Conservation (phyloP, 352 stramenopile species). For the Phytophthora agathidicida region DNA sequence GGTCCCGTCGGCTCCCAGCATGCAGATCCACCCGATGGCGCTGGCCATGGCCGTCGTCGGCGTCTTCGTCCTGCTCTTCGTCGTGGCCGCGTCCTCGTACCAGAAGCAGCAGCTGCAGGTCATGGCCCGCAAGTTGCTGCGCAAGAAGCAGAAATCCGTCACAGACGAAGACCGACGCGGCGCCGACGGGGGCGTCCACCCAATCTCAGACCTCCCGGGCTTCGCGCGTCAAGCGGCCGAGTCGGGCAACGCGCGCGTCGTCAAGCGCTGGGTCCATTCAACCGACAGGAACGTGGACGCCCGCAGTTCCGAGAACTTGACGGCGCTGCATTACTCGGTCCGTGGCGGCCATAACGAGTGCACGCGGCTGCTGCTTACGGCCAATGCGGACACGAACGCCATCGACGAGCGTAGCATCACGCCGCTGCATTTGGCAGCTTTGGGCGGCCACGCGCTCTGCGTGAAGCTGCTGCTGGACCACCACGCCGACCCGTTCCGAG, state of each 20-base stretch:
- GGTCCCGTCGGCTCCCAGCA: conserved; percentile 8
- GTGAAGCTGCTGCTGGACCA: conserved; percentile 84
- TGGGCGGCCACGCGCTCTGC: conserved; percentile 76
- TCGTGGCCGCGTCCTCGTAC: conserved; percentile 77
- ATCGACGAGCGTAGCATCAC: conserved; percentile 77
- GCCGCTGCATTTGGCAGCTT: conserved; percentile 71
- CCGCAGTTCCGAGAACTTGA: conserved; percentile 78
- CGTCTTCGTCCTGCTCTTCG: conserved; percentile 64
- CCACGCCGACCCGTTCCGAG: conserved; percentile 80
- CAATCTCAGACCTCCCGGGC: conserved; percentile 52
- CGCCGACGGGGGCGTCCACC: conserved; percentile 22
- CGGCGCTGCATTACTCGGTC: conserved; percentile 78
- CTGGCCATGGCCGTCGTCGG: conserved; percentile 65
- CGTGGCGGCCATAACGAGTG: conserved; percentile 84
- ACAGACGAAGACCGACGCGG: conserved; percentile 36
- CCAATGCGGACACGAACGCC: conserved; percentile 70
- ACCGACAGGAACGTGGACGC: conserved; percentile 69
- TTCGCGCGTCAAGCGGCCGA: conserved; percentile 76
- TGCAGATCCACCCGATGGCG: conserved; percentile 69
- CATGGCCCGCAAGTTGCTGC: conserved; percentile 80
- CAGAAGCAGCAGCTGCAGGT: conserved; percentile 81
- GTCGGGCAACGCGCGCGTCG: conserved; percentile 72
- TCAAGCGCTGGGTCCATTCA: conserved; percentile 85
- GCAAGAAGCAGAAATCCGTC: conserved; percentile 63
- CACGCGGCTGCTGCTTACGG: conserved; percentile 63